Conservation (phyloP, 768 basidiomycete genomes). For the Tricholoma saponaceum region DNA sequence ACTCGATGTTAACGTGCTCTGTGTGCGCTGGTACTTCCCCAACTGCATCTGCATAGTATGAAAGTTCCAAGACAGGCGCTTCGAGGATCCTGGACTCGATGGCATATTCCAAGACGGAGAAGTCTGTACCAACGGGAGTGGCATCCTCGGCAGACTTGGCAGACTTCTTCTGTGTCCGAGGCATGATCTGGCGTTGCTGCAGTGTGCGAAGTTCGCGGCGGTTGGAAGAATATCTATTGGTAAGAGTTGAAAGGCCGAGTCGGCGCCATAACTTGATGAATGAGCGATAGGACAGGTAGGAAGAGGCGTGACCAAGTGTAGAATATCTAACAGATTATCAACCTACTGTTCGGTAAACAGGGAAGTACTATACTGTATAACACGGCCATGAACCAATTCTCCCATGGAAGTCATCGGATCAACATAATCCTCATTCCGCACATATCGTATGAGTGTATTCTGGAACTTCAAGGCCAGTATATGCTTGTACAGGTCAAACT, state of each 20-base stretch:
- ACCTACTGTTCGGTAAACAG: background rate
- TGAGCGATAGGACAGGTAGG: slow-evolving; percentile 33
- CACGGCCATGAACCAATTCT: slow-evolving; percentile 49
- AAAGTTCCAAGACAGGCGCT: slow-evolving; percentile 69
- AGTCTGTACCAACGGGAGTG: slow-evolving; percentile 53
- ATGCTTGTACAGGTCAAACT: slow-evolving; percentile 81
- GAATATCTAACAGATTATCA: slow-evolving; percentile 25
- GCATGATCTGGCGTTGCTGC: slow-evolving; percentile 11
- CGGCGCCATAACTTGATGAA: slow-evolving; percentile 56
- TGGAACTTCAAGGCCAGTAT: slow-evolving; percentile 69
- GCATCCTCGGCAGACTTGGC: slow-evolving; percentile 45
- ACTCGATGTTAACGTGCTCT: slow-evolving; percentile 31
- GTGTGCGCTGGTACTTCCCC: slow-evolving; percentile 60
- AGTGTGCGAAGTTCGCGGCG: slow-evolving; percentile 26
- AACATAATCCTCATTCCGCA: slow-evolving; percentile 74
- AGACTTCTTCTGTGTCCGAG: slow-evolving; percentile 18
- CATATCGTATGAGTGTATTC: slow-evolving; percentile 56
- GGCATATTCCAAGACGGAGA: slow-evolving; percentile 72
- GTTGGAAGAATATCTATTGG: slow-evolving; percentile 29
- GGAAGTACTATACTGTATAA: slow-evolving; percentile 39
- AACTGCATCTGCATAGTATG: slow-evolving; percentile 83
- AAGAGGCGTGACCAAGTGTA: slow-evolving; percentile 23
- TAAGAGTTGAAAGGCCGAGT: slow-evolving; percentile 39
- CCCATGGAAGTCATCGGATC: slow-evolving; percentile 67
- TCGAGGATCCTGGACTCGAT: slow-evolving; percentile 82